phyloP scores from a whole-genome alignment of 805 yeast genomes.

The Ogataea minuta region DNA sequence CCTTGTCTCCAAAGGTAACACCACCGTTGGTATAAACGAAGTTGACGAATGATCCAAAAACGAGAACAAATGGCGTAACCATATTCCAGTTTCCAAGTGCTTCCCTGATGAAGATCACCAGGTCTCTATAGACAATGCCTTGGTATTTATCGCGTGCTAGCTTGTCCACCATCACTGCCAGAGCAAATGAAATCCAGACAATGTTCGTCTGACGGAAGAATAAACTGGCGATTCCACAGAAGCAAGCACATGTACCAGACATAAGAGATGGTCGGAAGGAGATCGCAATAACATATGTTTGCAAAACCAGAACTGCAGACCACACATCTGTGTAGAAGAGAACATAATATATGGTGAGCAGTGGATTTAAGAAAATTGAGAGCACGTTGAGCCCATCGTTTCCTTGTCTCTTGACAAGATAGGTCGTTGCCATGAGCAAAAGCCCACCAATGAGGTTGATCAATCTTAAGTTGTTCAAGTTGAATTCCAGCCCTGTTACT shows the following conservation, averaged over 20 bases:
- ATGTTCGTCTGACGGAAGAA: conserved; percentile 89
- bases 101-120: conserved; percentile 26
- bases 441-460: conserved; percentile 69
- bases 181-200: conserved; percentile 72
- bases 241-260: conserved; percentile 41
- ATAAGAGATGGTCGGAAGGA: neutral
- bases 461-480: conserved; percentile 44
- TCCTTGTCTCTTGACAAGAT: conserved; percentile 15
- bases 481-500: conserved; percentile 30
- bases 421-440: conserved; percentile 33
- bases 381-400: conserved; percentile 20
- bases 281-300: conserved; percentile 43
- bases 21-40: conserved; percentile 75
- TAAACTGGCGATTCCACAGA: conserved; percentile 61
- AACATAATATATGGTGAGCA: conserved; percentile 68
- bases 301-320: conserved; percentile 71
- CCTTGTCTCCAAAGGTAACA: conserved; percentile 87
- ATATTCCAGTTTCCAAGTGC: conserved; percentile 32
- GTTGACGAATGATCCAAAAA: conserved; percentile 49
- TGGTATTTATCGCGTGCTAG: conserved; percentile 34
- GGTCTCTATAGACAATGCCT: conserved; percentile 29
- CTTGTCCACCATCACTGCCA: conserved; percentile 53
- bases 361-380: conserved; percentile 56
- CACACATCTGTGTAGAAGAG: conserved; percentile 92
- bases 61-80: conserved; percentile 50